Evolutionary conservation across 306 rosid genomes (phyloP).

Genomic region (Inga leiocalycina): DNA sequence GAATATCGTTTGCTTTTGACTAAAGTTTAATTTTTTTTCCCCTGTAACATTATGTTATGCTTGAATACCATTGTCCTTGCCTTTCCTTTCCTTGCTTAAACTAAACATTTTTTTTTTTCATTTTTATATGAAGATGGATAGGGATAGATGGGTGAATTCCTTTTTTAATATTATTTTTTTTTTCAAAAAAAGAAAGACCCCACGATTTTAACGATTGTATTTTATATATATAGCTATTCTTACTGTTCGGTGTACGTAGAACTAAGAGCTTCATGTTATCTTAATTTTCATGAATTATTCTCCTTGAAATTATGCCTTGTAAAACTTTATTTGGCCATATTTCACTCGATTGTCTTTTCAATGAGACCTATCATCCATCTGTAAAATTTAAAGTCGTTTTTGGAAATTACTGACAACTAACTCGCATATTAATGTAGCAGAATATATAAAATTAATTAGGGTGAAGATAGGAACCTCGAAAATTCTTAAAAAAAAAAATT

Average conservation of each 20-base stretch:
- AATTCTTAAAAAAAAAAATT: too few relatives aligned
- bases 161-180: too few relatives aligned
- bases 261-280: neutral
- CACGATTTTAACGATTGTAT: neutral
- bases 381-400: neutral
- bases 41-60: too few relatives aligned
- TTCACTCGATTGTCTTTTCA: neutral
- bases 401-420: neutral
- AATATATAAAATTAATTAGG: neutral
- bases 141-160: neutral
- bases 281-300: neutral
- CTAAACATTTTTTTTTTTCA: neutral
- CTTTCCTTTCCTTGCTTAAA: conserved; percentile 40
- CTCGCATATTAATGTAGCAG: too few relatives aligned
- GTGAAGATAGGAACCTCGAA: neutral
- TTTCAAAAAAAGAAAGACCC: neutral
- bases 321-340: neutral
- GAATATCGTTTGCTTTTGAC: conserved; percentile 30
- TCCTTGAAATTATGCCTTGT: neutral
- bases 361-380: neutral
- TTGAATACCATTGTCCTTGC: conserved; percentile 26
- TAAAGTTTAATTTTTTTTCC: conserved; percentile 38
- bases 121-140: conserved; percentile 36
- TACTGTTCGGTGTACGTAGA: neutral
- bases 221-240: too few relatives aligned